Base-by-base conservation (phyloP, 257 asterid genomes). In the Ehretia macrophylla region DNA sequence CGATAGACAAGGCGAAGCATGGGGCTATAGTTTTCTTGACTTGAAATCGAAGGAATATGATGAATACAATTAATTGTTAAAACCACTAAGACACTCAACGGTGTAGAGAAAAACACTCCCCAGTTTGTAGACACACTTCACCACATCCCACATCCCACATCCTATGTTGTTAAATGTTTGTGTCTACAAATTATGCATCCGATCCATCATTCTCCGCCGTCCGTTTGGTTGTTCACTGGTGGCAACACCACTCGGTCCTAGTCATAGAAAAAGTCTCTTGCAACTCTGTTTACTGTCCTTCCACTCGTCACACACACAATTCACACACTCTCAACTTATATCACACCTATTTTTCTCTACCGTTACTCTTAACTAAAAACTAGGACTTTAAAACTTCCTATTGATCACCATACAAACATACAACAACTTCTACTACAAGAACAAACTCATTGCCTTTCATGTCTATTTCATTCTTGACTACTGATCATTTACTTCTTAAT, bases 261-360 rank as follows among this genome's bases (percentile, higher is more conserved):
- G 55, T 11, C 13, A 20, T 60, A 57, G 73, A 68, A 67, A 66
- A 64, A 68, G 82, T 78, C 90, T 11, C 60, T 58, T 17, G 62
- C 42, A n/a, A n/a, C n/a, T n/a, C 67, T 49, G 44, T 53, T 65
- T 63, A 54, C 68, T 69, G 73, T 63, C 87, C 86, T 60, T 59
- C 92, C 95, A 85, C 81, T 72, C 83, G 92, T 81, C 90, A 70
- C 75, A n/a, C n/a, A n/a, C n/a, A n/a, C n/a, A n/a, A n/a, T n/a
- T n/a, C n/a, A n/a, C n/a, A 63, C 55, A 66, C 66, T 66, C 73
- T 66, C 72, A 65, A 77, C 77, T 75, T 45, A 65, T n/a, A n/a
- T n/a, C 79, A 68, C 78, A 69, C 84, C 77, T 83, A 77, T 77
- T 80, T 80, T 65, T 64, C 90, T 75, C 85, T 55, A 50, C 79